Base-by-base conservation (phyloP, 495 filamentous ascomycete genomes). In the Penicillium odoratum region DNA sequence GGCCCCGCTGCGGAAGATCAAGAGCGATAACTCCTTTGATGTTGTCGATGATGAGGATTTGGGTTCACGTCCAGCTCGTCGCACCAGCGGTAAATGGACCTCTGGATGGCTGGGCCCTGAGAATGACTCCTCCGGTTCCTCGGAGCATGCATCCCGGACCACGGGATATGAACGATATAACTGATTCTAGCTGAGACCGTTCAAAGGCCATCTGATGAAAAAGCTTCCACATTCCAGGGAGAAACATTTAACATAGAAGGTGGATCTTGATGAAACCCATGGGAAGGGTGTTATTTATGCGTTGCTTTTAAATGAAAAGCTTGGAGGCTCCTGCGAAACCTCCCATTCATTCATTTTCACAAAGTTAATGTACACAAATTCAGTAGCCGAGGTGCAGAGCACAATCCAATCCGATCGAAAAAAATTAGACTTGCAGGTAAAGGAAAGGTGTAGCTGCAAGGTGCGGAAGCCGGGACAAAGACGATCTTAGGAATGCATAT, bases 11-110 rank as follows among this genome's bases (percentile, higher is more conserved):
- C 81, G 75, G 44, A 91, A 89, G 79, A 91, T 87, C 63, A 78
- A 79, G 58, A 90, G 87, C 53, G 89, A 91, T 61, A 81, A 79
- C 36, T 91, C 92, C 57, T 96, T 96, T 67, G 89, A 93, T 64
- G 86, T 88, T 64, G 86, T 96, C 59, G 87, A 91, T 38, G 78
- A 80, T n/a, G 87, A 89, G 54, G 88, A 88, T 61, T 78, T 80
- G 1, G 78, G 67, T 30, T 67, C 60, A n/a, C 67, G 63, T 7
- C 36, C 55, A 2, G 48, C 52, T 3, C 60, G 64, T 15, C 59
- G 63, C 30, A 68, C 63, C 36, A 65, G 73, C 42, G 63, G 70
- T 16, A 65, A 68, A 51, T 75, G 74, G 74, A 29, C 62, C 13
- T 73, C 74, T 13, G 69, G 69, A 8, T 78, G 76, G 76, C 69